A percentile compares a stretch with the other conserved stretches of the same genome.
Conservation (phyloP, 768 basidiomycete species). For the Kwoniella botswanensis region DNA sequence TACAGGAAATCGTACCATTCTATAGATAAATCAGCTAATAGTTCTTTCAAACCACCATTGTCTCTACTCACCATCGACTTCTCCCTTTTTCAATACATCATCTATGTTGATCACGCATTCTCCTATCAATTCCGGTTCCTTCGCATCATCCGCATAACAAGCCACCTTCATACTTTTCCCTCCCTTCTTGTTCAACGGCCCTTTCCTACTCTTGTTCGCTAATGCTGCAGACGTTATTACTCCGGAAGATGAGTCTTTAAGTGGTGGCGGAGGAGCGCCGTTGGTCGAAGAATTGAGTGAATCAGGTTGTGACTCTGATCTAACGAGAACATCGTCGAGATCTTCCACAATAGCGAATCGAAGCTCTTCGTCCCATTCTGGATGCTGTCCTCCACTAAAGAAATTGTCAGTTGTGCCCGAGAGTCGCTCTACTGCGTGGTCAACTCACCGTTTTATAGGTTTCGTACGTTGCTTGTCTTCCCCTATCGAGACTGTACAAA, state of each 20-base stretch:
- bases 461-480: slow-evolving; percentile 72
- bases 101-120: slow-evolving; percentile 75
- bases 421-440: no score
- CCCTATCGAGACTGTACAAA: slow-evolving; percentile 70
- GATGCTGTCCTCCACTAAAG: slow-evolving; percentile 81
- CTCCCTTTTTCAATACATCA: slow-evolving; percentile 79
- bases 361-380: slow-evolving; percentile 88
- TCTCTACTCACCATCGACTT: slow-evolving; percentile 78
- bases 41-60: background rate
- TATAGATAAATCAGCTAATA: slow-evolving; percentile 54
- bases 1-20: slow-evolving; percentile 92
- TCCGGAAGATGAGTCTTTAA: slow-evolving; percentile 34
- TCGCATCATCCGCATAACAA: slow-evolving; percentile 79
- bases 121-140: slow-evolving; percentile 79
- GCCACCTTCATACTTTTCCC: slow-evolving; percentile 69
- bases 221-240: slow-evolving; percentile 43
- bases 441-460: slow-evolving; percentile 66
- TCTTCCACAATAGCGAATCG: slow-evolving; percentile 76
- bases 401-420: slow-evolving; percentile 7
- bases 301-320: slow-evolving; percentile 42
- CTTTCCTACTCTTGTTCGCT: slow-evolving; percentile 47
- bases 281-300: slow-evolving; percentile 30
- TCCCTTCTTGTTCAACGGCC: slow-evolving; percentile 44
- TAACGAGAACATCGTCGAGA: slow-evolving; percentile 51
- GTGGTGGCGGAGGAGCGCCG: slow-evolving; percentile 28